These are phyloP conservation scores for Neurospora sp. DNA, from an alignment of 495 filamentous ascomycete genomes.

Conservation along the genomic window DNA sequence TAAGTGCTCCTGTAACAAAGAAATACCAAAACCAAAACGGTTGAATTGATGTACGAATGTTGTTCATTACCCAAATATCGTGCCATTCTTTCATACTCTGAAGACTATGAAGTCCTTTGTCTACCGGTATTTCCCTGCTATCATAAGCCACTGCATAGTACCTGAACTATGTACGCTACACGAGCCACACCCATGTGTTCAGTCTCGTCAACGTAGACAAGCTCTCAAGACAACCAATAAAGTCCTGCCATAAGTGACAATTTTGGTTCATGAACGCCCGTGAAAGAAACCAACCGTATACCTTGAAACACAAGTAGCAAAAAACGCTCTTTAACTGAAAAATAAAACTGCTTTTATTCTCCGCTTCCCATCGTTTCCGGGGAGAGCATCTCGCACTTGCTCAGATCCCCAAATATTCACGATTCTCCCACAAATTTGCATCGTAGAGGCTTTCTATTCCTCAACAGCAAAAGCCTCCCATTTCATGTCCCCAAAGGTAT, in stretches of 20 bases:
- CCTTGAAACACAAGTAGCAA: background rate
- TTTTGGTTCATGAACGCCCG: background rate
- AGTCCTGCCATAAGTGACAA: background rate
- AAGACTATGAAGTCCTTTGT: background rate
- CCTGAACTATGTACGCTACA: background rate
- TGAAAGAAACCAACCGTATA: background rate
- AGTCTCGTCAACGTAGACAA: background rate
- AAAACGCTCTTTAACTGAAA: background rate
- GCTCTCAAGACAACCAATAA: background rate
- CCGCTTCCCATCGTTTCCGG: background rate
- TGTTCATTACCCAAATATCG: background rate
- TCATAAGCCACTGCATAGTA: background rate
- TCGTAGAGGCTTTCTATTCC: background rate
- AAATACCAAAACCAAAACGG: background rate
- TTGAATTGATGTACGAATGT: background rate
- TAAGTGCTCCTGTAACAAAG: background rate
- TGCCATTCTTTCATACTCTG: background rate
- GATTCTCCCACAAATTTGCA: background rate
- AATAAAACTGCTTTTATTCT: background rate
- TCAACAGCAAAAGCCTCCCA: background rate
- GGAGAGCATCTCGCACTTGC: background rate
- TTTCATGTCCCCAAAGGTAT: background rate
- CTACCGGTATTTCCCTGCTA: background rate
- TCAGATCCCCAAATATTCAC: background rate
- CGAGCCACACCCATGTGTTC: background rate